Percentiles rank a stretch among this genome's conserved stretches.
These are phyloP conservation scores for Chaetothyriales sp. DNA, from an alignment of 2,329 filamentous ascomycete species.

Conservation along the genomic window DNA sequence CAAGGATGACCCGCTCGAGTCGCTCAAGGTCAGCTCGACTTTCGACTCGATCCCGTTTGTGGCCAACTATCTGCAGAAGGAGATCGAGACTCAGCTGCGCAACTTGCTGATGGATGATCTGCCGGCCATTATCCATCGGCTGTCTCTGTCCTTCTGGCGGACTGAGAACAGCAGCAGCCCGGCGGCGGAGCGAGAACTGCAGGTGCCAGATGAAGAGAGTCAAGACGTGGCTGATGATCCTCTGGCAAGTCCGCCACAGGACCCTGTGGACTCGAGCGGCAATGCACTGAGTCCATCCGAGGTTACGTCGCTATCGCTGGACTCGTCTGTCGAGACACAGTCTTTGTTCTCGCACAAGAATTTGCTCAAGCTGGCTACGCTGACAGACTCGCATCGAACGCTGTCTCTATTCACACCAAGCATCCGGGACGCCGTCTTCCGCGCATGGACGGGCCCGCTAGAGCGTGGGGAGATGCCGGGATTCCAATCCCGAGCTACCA, in stretches of 20 bases:
- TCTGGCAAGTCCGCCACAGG: slow-evolving; percentile 63
- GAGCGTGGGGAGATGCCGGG: slow-evolving; percentile 48
- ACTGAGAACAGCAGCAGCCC: slow-evolving; percentile 57
- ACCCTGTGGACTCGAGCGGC: slow-evolving; percentile 67
- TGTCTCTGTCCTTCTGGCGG: slow-evolving; percentile 79
- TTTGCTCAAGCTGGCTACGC: slow-evolving; percentile 60
- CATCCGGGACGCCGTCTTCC: slow-evolving; percentile 79
- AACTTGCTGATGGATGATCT: slow-evolving; percentile 96
- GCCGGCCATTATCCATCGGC: slow-evolving; percentile 84
- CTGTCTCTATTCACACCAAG: slow-evolving; percentile 80
- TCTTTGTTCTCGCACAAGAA: slow-evolving; percentile 94
- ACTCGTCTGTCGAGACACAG: slow-evolving; percentile 66
- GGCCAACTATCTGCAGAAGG: slow-evolving; percentile 87
- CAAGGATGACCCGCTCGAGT: slow-evolving; percentile 93
- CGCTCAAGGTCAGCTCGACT: slow-evolving; percentile 93
- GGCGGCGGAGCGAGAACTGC: slow-evolving; percentile 43
- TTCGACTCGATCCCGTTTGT: slow-evolving; percentile 99
- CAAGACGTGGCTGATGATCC: slow-evolving; percentile 46
- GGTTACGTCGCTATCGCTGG: slow-evolving; percentile 61
- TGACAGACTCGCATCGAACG: slow-evolving; percentile 80
- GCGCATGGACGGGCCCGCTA: slow-evolving; percentile 71
- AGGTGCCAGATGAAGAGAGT: not conserved
- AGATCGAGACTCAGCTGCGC: slow-evolving; percentile 83
- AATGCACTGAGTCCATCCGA: slow-evolving; percentile 61
- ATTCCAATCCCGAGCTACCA: slow-evolving; percentile 22